Evolutionary conservation across 2,329 filamentous ascomycete genomes (phyloP).

Genomic region (Ambrosiella xylebori): DNA sequence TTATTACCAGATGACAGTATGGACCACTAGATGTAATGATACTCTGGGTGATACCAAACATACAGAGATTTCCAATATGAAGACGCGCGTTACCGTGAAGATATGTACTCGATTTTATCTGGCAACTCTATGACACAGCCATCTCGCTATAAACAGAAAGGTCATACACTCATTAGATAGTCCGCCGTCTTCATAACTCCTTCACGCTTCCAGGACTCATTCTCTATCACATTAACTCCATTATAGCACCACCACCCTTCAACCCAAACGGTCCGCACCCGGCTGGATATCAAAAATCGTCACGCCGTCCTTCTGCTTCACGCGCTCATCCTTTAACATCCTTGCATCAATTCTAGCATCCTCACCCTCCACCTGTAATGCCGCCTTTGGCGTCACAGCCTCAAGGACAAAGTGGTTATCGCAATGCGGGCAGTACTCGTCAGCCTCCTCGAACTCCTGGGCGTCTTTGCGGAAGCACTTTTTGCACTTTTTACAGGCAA

Average conservation of each 20-base stretch:
- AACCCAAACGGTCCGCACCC: constrained; percentile 61
- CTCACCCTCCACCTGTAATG: constrained; percentile 76
- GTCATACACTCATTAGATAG: constrained; percentile 10
- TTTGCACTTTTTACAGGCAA: constrained; percentile 97
- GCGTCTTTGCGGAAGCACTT: constrained; percentile 96
- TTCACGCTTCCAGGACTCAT: neutral
- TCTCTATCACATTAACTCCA: neutral
- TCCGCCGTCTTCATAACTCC: neutral
- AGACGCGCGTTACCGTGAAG: neutral
- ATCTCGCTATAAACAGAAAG: neutral
- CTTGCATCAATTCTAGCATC: constrained; percentile 70
- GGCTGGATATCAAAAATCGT: constrained; percentile 63
- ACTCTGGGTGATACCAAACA: neutral
- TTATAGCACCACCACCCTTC: constrained; percentile 17
- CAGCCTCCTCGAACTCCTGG: constrained; percentile 81
- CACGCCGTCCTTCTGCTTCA: constrained; percentile 39
- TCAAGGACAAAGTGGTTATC: constrained; percentile 97
- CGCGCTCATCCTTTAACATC: constrained; percentile 85
- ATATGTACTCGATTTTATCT: too few species aligned
- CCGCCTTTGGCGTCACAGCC: constrained; percentile 65
- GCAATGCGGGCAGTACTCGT: constrained; percentile 98
- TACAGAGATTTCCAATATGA: neutral
- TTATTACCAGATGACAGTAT: neutral
- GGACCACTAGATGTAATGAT: neutral
- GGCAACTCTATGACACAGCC: neutral